Evolutionary conservation across 768 basidiomycete genomes (phyloP).

Genomic region (Mycena haematopus): DNA sequence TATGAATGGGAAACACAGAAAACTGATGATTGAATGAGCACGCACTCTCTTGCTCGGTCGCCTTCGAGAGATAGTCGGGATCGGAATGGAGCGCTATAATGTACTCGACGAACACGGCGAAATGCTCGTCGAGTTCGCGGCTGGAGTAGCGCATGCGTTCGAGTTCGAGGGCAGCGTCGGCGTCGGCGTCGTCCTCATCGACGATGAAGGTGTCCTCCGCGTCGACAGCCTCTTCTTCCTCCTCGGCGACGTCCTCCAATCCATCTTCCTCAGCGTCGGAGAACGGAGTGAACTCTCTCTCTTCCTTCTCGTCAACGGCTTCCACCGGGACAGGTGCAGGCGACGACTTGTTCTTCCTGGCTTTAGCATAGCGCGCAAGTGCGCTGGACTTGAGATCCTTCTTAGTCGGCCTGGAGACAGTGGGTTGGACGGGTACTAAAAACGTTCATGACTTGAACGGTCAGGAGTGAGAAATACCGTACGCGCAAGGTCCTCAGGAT

Average conservation of each 20-base stretch:
- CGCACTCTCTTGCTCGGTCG: constrained; percentile 26
- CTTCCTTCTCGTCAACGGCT: constrained; percentile 6
- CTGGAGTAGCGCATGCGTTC: constrained; percentile 28
- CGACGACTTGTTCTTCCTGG: constrained; percentile 27
- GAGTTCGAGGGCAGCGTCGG: constrained; percentile 24
- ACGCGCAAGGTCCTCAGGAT: constrained; percentile 27
- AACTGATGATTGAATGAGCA: not conserved
- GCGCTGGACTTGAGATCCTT: constrained; percentile 20
- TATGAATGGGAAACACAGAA: not conserved
- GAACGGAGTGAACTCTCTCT: constrained; percentile 26
- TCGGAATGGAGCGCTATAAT: constrained; percentile 25
- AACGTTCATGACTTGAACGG: not conserved
- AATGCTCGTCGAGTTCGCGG: constrained; percentile 28
- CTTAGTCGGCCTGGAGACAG: constrained; percentile 17
- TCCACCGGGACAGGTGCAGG: constrained; percentile 23
- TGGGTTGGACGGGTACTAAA: constrained; percentile 14
- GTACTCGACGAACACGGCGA: constrained; percentile 28
- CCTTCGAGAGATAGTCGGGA: constrained; percentile 21
- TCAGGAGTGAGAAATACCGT: not conserved
- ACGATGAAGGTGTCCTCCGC: constrained; percentile 25
- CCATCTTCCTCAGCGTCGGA: constrained; percentile 23
- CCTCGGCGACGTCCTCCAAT: constrained; percentile 8
- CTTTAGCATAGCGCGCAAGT: constrained; percentile 25
- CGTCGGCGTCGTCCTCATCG: constrained; percentile 22
- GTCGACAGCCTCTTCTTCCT: constrained; percentile 6